A percentile compares a stretch with the other conserved stretches of the same genome.
Conservation (phyloP, 352 stramenopile species). For the Phytophthora megakarya region DNA sequence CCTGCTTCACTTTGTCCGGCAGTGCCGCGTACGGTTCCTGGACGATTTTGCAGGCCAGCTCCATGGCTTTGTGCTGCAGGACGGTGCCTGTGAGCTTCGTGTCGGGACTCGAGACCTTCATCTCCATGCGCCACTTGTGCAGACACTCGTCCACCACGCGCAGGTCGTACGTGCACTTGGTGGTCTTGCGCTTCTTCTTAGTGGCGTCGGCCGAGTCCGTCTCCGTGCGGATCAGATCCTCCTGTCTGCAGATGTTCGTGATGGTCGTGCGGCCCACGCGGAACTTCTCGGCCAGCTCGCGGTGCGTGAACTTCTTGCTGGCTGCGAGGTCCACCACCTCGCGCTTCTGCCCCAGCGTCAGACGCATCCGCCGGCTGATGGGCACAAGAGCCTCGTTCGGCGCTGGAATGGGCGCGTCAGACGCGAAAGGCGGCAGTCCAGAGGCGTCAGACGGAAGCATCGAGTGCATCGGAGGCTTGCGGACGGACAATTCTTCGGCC, state of each 20-base stretch:
- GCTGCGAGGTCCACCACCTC: conserved; percentile 82
- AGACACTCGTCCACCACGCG: conserved; percentile 82
- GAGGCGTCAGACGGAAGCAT: neutral
- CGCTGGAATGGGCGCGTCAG: neutral
- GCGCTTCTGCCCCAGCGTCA: conserved; percentile 87
- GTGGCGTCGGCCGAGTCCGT: conserved; percentile 85
- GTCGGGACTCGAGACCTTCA: conserved; percentile 79
- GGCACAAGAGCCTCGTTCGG: conserved; percentile 26
- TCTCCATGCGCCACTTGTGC: conserved; percentile 89
- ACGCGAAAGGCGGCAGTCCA: neutral
- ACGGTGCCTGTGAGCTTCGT: conserved; percentile 81
- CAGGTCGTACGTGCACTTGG: conserved; percentile 85
- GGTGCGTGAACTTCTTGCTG: conserved; percentile 88
- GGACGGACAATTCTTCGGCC: conserved; percentile 19
- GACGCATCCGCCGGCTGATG: conserved; percentile 58
- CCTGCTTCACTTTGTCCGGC: conserved; percentile 75
- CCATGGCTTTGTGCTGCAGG: conserved; percentile 85
- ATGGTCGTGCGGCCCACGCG: conserved; percentile 81
- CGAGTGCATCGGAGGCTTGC: conserved; percentile 5
- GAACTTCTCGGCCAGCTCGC: conserved; percentile 84
- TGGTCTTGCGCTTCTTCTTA: conserved; percentile 89
- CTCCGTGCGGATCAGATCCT: conserved; percentile 80
- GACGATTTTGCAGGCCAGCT: conserved; percentile 77
- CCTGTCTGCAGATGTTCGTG: conserved; percentile 87
- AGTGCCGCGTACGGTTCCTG: conserved; percentile 72